These are phyloP conservation scores for Solanum chacoense DNA, from an alignment of 305 asterid genomes.

Conservation along the genomic window DNA sequence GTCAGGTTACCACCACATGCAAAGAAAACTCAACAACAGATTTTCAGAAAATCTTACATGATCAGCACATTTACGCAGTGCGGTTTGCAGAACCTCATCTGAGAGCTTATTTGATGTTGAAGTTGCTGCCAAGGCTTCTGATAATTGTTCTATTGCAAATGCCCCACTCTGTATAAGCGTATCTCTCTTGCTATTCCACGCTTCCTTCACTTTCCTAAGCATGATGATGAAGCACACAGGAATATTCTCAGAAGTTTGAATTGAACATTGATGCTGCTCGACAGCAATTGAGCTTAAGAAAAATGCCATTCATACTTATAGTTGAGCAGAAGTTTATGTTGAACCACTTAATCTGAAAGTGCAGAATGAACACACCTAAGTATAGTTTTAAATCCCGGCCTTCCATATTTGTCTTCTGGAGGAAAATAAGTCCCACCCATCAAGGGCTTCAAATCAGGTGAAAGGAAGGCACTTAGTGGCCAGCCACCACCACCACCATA, in stretches of 20 bases:
- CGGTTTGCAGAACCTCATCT: slow-evolving; percentile 48
- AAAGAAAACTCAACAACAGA: background rate
- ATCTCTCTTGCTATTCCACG: slow-evolving; percentile 72
- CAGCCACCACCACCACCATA: slow-evolving; percentile 98
- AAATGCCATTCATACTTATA: background rate
- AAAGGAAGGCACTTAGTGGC: slow-evolving; percentile 85
- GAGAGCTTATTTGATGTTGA: slow-evolving; percentile 57
- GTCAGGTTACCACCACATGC: background rate
- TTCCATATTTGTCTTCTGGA: slow-evolving; percentile 82
- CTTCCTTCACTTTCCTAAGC: slow-evolving; percentile 86
- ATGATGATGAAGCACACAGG: background rate
- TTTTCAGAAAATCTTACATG: slow-evolving; percentile 30
- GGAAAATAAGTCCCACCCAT: slow-evolving; percentile 99
- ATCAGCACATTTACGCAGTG: slow-evolving; percentile 65
- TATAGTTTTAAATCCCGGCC: slow-evolving; percentile 90
- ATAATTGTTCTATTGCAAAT: slow-evolving; percentile 76
- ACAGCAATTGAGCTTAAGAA: background rate
- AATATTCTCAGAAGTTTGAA: background rate
- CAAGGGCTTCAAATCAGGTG: slow-evolving; percentile 88
- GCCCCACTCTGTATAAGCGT: slow-evolving; percentile 56
- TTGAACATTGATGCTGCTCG: background rate
- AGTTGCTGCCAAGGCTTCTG: slow-evolving; percentile 60
- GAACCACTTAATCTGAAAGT: background rate
- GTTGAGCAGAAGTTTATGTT: background rate
- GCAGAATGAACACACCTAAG: slow-evolving; percentile 39